phyloP scores from a whole-genome alignment of 2,329 filamentous ascomycete genomes.

The Sphaerulina musiva region DNA sequence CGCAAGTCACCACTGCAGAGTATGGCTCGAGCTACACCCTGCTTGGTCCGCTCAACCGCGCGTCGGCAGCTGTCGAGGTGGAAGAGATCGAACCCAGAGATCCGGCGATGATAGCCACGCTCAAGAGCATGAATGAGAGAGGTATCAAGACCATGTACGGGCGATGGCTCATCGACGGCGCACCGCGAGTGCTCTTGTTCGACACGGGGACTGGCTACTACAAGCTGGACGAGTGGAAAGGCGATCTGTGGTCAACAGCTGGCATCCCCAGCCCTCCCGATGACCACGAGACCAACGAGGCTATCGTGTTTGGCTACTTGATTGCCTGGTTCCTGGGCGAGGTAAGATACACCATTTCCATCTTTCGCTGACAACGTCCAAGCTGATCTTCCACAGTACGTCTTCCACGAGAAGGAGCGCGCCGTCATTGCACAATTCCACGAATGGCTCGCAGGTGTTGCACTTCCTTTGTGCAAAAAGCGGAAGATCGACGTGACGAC shows the following conservation, averaged over 20 bases:
- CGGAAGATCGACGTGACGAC: conserved; percentile 93
- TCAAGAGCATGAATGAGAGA: conserved; percentile 85
- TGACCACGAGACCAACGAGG: conserved; percentile 94
- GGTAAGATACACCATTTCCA: conserved; percentile 47
- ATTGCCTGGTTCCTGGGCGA: conserved; percentile 98
- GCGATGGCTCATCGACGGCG: conserved; percentile 94
- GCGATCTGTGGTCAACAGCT: conserved; percentile 85
- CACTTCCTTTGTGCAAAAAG: conserved; percentile 84
- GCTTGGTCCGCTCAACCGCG: conserved; percentile 86
- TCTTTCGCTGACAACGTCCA: background rate
- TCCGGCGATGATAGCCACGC: conserved; percentile 71
- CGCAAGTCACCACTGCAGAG: conserved; percentile 92
- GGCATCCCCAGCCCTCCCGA: conserved; percentile 88
- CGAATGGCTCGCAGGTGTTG: conserved; percentile 95
- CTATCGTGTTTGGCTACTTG: conserved; percentile 94
- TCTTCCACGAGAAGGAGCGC: conserved; percentile 82
- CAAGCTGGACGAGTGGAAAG: conserved; percentile 93
- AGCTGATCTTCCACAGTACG: conserved; percentile 56
- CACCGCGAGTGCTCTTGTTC: conserved; percentile 85
- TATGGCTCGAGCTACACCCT: conserved; percentile 97
- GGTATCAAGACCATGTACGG: conserved; percentile 88
- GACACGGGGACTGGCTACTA: conserved; percentile 90
- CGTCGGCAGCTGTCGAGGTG: conserved; percentile 94
- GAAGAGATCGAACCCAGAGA: conserved; percentile 83
- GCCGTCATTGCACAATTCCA: conserved; percentile 98